These are phyloP conservation scores for Quercus suber DNA, from an alignment of 306 rosid genomes.

Conservation along the genomic window DNA sequence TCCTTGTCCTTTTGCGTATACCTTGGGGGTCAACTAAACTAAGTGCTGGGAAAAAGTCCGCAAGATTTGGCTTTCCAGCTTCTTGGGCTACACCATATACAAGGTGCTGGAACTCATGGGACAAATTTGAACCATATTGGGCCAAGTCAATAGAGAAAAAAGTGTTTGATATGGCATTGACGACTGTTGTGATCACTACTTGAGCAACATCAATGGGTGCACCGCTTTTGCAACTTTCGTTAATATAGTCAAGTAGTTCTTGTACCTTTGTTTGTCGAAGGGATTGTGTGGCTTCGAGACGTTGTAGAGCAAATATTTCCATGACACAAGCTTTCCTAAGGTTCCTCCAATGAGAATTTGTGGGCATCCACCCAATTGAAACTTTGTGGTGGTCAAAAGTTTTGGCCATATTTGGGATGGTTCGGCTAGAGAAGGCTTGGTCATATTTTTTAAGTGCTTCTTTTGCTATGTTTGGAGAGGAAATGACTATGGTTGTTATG, in stretches of 20 bases:
- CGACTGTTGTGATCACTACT: slow-evolving; percentile 25
- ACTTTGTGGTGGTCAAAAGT: slow-evolving; percentile 10
- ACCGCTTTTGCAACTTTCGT: neutral
- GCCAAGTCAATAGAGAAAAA: slow-evolving; percentile 38
- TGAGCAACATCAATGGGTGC: slow-evolving; percentile 31
- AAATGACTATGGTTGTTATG: slow-evolving; percentile 26
- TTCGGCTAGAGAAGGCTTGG: slow-evolving; percentile 25
- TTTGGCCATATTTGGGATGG: slow-evolving; percentile 11
- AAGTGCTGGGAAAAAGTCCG: slow-evolving; percentile 21
- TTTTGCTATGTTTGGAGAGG: slow-evolving; percentile 26
- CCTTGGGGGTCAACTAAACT: slow-evolving; percentile 3
- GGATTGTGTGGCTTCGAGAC: slow-evolving; percentile 31
- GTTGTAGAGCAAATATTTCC: slow-evolving; percentile 19
- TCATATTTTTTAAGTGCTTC: slow-evolving; percentile 26
- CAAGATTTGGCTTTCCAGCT: slow-evolving; percentile 21
- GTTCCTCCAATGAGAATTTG: neutral
- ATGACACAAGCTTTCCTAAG: slow-evolving; percentile 15
- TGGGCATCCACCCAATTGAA: slow-evolving; percentile 31
- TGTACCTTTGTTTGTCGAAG: slow-evolving; percentile 23
- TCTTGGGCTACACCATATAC: slow-evolving; percentile 10
- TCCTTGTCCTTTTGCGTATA: neutral
- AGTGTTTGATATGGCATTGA: slow-evolving; percentile 39
- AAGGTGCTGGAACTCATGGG: slow-evolving; percentile 23
- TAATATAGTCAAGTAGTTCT: slow-evolving; percentile 8
- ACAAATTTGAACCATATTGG: slow-evolving; percentile 26